These are phyloP conservation scores for Microcyclospora pomicola DNA, from an alignment of 2,329 filamentous ascomycete genomes.

Conservation along the genomic window DNA sequence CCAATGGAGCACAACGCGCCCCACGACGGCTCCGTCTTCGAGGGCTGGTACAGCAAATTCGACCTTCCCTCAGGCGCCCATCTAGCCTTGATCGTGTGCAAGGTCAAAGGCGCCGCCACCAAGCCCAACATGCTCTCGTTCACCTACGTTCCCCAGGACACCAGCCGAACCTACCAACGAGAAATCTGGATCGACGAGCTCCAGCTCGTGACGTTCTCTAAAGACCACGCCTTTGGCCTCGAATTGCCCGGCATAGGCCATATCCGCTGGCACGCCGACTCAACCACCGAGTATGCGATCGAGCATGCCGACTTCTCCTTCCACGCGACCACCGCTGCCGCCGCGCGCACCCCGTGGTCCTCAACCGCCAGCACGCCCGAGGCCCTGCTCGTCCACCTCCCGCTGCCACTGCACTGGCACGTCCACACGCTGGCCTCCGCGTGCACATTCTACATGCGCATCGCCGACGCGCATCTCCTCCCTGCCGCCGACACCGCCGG, in stretches of 20 bases:
- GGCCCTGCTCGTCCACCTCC: conserved; percentile 30
- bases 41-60: conserved; percentile 40
- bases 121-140: conserved; percentile 34
- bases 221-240: conserved; percentile 27
- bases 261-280: conserved; percentile 24
- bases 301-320: conserved; percentile 26
- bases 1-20: conserved; percentile 30
- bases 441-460: conserved; percentile 26
- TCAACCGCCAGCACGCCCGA: conserved; percentile 29
- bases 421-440: conserved; percentile 33
- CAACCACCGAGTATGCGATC: conserved; percentile 25
- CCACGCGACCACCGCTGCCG: conserved; percentile 23
- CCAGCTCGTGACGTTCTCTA: conserved; percentile 18
- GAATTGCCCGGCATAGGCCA: conserved; percentile 27
- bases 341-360: conserved; percentile 27
- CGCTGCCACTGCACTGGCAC: conserved; percentile 39
- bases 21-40: conserved; percentile 30
- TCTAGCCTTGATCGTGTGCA: conserved; percentile 34
- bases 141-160: conserved; percentile 31
- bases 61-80: conserved; percentile 32
- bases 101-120: conserved; percentile 29
- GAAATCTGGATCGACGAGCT: conserved; percentile 32
- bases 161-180: conserved; percentile 24
- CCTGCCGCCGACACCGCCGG: conserved; percentile 18
- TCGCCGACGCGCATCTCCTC: conserved; percentile 18